Evolutionary conservation across 495 filamentous ascomycete species (phyloP).

Genomic region (Aspergillus sclerotiicarbonarius): DNA sequence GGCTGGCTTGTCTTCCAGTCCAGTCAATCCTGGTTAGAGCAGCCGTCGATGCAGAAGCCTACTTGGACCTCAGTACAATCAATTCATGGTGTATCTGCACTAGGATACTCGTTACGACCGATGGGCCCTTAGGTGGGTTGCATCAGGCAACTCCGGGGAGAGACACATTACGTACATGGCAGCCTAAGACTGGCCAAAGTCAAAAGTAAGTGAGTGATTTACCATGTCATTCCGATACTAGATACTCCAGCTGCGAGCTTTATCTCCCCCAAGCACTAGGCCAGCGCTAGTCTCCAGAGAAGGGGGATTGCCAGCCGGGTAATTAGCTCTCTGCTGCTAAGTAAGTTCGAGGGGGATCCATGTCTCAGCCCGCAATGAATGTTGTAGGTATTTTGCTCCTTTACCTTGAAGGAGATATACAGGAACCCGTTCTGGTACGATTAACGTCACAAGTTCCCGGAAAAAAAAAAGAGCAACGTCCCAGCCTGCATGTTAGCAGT

Average conservation of each 20-base stretch:
- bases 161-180: slow-evolving; percentile 11
- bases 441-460: background rate
- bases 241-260: background rate
- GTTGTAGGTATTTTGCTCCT: background rate
- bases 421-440: background rate
- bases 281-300: background rate
- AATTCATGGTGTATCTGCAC: background rate
- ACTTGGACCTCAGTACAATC: slow-evolving; percentile 10
- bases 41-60: slow-evolving; percentile 19
- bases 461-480: background rate
- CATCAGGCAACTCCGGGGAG: slow-evolving; percentile 1
- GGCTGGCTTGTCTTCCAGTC: slow-evolving; percentile 3
- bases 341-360: too few relatives aligned
- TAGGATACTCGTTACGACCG: too few relatives aligned
- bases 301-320: background rate
- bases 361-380: too few relatives aligned
- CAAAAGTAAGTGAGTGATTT: background rate
- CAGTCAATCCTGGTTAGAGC: slow-evolving; percentile 17
- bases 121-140: background rate
- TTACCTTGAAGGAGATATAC: background rate
- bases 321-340: too few relatives aligned
- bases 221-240: background rate
- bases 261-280: background rate
- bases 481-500: background rate
- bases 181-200: background rate